Evolutionary conservation across 2,329 filamentous ascomycete species (phyloP).

Genomic region (Aspergillus japonicus): DNA sequence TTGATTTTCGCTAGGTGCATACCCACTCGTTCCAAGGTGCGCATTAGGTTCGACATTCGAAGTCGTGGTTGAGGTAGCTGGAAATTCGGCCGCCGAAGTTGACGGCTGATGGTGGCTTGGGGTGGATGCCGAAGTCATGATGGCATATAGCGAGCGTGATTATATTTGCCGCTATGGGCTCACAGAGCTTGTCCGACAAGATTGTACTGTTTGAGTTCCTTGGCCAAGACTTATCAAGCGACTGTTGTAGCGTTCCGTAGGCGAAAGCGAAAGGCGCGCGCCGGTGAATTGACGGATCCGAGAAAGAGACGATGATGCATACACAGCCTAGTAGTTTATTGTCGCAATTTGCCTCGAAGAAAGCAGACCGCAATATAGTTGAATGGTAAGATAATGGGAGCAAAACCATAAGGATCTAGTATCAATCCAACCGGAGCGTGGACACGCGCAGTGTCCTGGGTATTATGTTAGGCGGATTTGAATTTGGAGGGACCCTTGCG

Average conservation of each 20-base stretch:
- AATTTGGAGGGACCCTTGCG: background rate
- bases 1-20: conserved; percentile 43
- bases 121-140: conserved; percentile 31
- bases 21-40: conserved; percentile 28
- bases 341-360: background rate
- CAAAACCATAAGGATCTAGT: background rate
- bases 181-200: background rate
- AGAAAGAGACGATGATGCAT: background rate
- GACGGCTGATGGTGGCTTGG: conserved; percentile 32
- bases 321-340: background rate
- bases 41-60: conserved; percentile 33
- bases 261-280: background rate
- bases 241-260: background rate
- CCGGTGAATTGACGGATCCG: background rate
- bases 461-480: background rate
- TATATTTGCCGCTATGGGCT: background rate
- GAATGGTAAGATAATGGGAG: background rate
- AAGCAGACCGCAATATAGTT: background rate
- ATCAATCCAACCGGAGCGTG: background rate
- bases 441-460: background rate
- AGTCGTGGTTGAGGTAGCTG: conserved; percentile 25
- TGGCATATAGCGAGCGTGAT: background rate
- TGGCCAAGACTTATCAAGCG: too few relatives aligned
- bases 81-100: conserved; percentile 29
- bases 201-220: background rate